These are phyloP conservation scores for Ambispora gerdemannii DNA, from an alignment of 192 early-diverging fungal species.

Conservation along the genomic window DNA sequence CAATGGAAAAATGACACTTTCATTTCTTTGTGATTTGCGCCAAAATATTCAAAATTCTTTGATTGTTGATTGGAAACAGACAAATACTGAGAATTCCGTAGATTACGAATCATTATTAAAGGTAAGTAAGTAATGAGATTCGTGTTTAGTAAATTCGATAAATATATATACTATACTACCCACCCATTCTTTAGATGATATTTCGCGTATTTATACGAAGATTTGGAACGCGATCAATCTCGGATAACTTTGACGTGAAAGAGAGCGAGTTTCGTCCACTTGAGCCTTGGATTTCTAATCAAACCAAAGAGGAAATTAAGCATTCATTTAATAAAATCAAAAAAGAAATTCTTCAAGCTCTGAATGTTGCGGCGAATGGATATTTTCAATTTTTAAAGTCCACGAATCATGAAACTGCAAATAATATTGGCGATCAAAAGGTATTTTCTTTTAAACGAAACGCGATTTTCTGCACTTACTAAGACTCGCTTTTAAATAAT, in stretches of 20 bases:
- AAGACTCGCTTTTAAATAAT: too few species aligned
- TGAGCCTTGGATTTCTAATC: slow-evolving; percentile 4
- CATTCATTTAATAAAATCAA: neutral
- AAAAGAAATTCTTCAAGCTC: slow-evolving; percentile 6
- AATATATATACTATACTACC: neutral
- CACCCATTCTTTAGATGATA: neutral
- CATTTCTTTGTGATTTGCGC: slow-evolving; percentile 9
- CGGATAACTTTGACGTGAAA: neutral
- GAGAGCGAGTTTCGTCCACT: neutral
- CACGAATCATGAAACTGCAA: neutral
- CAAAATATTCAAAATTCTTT: slow-evolving; percentile 20
- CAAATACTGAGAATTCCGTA: neutral
- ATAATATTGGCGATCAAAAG: neutral
- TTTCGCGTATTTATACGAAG: slow-evolving; percentile 10
- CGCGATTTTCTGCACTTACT: too few species aligned
- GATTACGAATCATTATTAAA: slow-evolving; percentile 7
- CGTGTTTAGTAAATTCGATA: too few species aligned
- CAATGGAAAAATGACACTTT: slow-evolving; percentile 10
- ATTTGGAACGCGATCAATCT: slow-evolving; percentile 3
- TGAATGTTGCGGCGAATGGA: slow-evolving; percentile 13
- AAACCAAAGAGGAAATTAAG: slow-evolving; percentile 3
- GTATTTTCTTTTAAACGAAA: neutral
- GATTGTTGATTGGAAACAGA: neutral
- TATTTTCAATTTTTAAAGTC: slow-evolving; percentile 24
- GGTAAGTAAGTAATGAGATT: too few species aligned